phyloP scores from a whole-genome alignment of 805 yeast species.

The Saturnispora besseyi region DNA sequence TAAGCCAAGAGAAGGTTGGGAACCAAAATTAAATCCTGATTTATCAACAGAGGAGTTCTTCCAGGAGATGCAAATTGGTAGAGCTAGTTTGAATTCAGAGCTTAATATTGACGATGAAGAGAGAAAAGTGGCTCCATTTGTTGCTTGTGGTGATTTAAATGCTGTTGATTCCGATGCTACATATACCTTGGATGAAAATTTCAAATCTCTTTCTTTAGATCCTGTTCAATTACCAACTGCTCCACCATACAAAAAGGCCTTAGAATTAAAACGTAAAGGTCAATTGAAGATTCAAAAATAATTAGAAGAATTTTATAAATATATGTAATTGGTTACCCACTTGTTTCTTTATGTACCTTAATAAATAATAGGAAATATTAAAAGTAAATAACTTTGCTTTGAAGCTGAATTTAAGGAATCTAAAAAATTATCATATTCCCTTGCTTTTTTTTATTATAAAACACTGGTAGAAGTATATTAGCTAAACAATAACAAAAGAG shows the following conservation, averaged over 20 bases:
- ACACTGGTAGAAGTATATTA: not conserved
- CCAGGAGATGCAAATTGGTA: conserved; percentile 51
- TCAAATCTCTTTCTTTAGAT: conserved; percentile 47
- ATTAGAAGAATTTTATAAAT: not conserved
- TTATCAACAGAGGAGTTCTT: conserved; percentile 76
- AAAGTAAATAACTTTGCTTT: not conserved
- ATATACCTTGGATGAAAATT: conserved; percentile 45
- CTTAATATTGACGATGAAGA: conserved; percentile 49
- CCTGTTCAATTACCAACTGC: conserved; percentile 96
- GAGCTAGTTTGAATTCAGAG: conserved; percentile 39
- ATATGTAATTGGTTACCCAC: not conserved
- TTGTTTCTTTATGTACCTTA: not conserved
- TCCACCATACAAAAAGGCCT: conserved; percentile 90
- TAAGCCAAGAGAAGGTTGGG: conserved; percentile 77
- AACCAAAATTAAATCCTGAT: conserved; percentile 45
- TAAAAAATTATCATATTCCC: not conserved
- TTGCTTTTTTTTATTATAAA: not conserved
- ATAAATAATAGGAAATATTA: not conserved
- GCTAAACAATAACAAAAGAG: not conserved
- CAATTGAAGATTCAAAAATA: conserved; percentile 27
- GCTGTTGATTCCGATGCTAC: conserved; percentile 95
- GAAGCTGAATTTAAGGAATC: not conserved
- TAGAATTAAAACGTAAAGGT: conserved; percentile 79
- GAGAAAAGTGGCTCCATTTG: conserved; percentile 75
- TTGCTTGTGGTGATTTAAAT: conserved; percentile 86